Percentiles rank a stretch among this genome's conserved stretches.
phyloP scores from a whole-genome alignment of 2,329 filamentous ascomycete genomes.

The Curvularia sp. region DNA sequence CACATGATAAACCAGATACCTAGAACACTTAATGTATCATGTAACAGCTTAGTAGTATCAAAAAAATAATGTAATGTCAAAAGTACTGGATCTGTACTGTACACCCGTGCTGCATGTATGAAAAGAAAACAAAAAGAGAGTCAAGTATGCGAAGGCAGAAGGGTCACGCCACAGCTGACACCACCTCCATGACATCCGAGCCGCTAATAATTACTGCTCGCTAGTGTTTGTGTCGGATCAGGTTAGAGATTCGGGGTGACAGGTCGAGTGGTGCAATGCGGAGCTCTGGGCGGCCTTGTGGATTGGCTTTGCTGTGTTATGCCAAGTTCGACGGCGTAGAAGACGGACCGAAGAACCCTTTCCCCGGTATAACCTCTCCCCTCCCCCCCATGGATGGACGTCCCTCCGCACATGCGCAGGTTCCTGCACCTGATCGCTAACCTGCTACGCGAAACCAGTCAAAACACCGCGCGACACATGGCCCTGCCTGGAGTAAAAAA shows the following conservation, averaged over 20 bases:
- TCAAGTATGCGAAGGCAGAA: neutral
- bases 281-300: neutral
- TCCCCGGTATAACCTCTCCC: neutral
- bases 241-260: neutral
- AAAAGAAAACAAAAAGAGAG: neutral
- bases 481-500: neutral
- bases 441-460: neutral
- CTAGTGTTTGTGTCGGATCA: neutral
- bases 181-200: neutral
- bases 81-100: neutral
- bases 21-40: neutral
- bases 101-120: neutral
- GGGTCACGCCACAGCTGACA: neutral
- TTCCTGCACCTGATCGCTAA: neutral
- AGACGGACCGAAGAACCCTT: neutral
- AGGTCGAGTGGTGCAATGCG: neutral
- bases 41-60: neutral
- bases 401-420: neutral
- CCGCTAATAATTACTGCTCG: neutral
- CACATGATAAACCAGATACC: neutral
- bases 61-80: constrained; percentile 2
- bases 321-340: neutral
- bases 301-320: neutral
- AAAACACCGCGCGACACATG: neutral
- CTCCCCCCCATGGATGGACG: neutral